A percentile compares a stretch with the other conserved stretches of the same genome.
These are phyloP conservation scores for Laburnicola sp. DNA, from an alignment of 2,329 filamentous ascomycete species.

Conservation along the genomic window DNA sequence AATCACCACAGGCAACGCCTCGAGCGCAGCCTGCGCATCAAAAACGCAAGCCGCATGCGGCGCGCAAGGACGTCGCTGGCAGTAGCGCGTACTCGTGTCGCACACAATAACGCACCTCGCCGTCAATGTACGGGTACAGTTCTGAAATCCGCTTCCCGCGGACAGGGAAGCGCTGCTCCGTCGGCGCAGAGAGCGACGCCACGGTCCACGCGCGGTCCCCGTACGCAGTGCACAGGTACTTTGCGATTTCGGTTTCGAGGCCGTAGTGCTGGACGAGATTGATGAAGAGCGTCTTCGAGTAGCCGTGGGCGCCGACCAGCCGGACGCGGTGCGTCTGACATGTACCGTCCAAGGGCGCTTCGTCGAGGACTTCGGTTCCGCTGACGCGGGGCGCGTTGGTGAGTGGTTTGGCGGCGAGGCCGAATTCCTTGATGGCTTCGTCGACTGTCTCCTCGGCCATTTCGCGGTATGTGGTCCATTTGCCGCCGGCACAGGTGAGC, in stretches of 20 bases:
- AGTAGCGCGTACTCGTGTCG: constrained; percentile 90
- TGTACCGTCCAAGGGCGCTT: constrained; percentile 68
- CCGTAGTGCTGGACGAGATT: constrained; percentile 93
- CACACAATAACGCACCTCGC: constrained; percentile 86
- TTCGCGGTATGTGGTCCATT: constrained; percentile 92
- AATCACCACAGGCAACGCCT: constrained; percentile 81
- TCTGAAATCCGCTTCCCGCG: constrained; percentile 77
- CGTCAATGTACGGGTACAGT: constrained; percentile 88
- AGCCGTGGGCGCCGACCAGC: constrained; percentile 81
- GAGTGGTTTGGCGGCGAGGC: constrained; percentile 62
- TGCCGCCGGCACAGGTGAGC: constrained; percentile 82
- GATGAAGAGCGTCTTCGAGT: constrained; percentile 90
- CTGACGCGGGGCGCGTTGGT: constrained; percentile 67
- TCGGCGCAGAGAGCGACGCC: constrained; percentile 75
- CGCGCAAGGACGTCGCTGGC: constrained; percentile 86
- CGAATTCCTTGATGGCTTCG: constrained; percentile 71
- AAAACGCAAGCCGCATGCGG: constrained; percentile 80
- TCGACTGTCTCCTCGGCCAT: constrained; percentile 92
- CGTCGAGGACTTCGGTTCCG: constrained; percentile 73
- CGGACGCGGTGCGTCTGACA: constrained; percentile 85
- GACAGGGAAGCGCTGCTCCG: constrained; percentile 78
- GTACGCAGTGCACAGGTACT: constrained; percentile 84
- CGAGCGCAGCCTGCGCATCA: constrained; percentile 86
- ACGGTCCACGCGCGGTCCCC: constrained; percentile 93
- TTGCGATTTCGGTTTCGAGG: constrained; percentile 87